Conservation (phyloP, 2,329 filamentous ascomycete genomes). For the Fonsecaea pedrosoi region DNA sequence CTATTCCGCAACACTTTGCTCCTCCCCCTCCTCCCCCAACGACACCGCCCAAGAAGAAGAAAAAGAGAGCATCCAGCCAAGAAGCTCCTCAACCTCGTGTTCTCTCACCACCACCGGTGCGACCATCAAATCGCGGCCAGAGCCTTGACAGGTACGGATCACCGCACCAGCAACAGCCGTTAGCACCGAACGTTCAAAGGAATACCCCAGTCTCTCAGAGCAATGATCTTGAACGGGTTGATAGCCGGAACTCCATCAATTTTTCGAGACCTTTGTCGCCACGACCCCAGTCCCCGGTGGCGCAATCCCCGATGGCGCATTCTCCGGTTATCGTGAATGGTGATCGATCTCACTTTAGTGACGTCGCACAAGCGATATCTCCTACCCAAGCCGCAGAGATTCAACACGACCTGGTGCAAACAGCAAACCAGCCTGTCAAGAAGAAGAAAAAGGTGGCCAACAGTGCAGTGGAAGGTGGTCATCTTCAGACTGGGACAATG, state of each 20-base stretch:
- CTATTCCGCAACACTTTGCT: constrained; percentile 64
- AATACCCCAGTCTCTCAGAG: constrained; percentile 39
- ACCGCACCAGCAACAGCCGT: constrained; percentile 4
- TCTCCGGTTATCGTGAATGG: constrained; percentile 18
- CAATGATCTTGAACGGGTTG: constrained; percentile 47
- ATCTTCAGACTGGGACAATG: constrained; percentile 40
- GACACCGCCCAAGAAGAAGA: constrained; percentile 35
- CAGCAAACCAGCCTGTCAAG: constrained; percentile 43
- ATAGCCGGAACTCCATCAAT: constrained; percentile 55
- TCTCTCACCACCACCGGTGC: constrained; percentile 51
- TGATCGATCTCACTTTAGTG: constrained; percentile 12
- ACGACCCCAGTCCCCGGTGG: constrained; percentile 35
- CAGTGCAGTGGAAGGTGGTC: constrained; percentile 42
- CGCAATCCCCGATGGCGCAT: constrained; percentile 18
- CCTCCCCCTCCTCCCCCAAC: constrained; percentile 36
- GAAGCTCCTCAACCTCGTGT: constrained; percentile 56
- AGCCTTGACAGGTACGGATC: constrained; percentile 48
- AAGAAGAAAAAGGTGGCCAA: constrained; percentile 42
- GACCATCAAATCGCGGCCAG: constrained; percentile 47
- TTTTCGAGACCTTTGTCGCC: constrained; percentile 56
- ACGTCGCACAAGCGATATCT: constrained; percentile 37
- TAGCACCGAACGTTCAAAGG: constrained; percentile 8
- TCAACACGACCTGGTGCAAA: constrained; percentile 40
- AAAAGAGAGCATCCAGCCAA: constrained; percentile 58
- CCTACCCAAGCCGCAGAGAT: constrained; percentile 39